phyloP scores from a whole-genome alignment of 179 eudicot species.

The Nepenthes alata region DNA sequence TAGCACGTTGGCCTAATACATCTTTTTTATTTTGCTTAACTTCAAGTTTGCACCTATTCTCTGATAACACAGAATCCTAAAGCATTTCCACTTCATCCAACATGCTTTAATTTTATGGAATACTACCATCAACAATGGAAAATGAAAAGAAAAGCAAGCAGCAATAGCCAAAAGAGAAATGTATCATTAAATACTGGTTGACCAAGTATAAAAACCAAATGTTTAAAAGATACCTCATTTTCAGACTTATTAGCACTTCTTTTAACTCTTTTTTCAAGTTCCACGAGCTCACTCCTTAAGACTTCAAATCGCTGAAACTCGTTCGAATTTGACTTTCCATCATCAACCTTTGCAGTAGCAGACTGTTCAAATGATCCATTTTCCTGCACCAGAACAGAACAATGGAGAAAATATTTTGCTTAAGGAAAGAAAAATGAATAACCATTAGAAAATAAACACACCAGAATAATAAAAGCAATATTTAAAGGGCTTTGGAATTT shows the following conservation, averaged over 20 bases:
- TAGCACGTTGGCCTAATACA: no score
- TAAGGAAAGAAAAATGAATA: background rate
- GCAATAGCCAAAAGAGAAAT: no score
- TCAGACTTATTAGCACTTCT: slow-evolving; percentile 51
- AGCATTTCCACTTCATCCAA: no score
- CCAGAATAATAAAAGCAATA: no score
- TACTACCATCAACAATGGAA: no score
- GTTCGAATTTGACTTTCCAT: slow-evolving; percentile 33
- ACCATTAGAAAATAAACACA: background rate
- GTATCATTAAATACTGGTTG: background rate
- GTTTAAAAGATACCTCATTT: slow-evolving; percentile 20
- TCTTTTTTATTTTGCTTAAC: background rate
- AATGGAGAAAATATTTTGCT: background rate
- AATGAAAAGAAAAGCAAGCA: background rate
- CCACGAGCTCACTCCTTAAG: slow-evolving; percentile 72
- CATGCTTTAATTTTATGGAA: no score
- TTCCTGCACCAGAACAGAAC: slow-evolving; percentile 26
- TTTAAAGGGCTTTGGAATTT: no score
- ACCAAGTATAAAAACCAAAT: background rate
- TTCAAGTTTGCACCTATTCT: background rate
- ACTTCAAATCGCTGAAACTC: slow-evolving; percentile 81
- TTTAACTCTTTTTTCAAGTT: slow-evolving; percentile 85
- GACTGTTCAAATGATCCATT: slow-evolving; percentile 21
- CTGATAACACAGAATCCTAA: no score
- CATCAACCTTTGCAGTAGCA: slow-evolving; percentile 11